Conservation (phyloP, 148 eudicot species). For the Camellia japonica region DNA sequence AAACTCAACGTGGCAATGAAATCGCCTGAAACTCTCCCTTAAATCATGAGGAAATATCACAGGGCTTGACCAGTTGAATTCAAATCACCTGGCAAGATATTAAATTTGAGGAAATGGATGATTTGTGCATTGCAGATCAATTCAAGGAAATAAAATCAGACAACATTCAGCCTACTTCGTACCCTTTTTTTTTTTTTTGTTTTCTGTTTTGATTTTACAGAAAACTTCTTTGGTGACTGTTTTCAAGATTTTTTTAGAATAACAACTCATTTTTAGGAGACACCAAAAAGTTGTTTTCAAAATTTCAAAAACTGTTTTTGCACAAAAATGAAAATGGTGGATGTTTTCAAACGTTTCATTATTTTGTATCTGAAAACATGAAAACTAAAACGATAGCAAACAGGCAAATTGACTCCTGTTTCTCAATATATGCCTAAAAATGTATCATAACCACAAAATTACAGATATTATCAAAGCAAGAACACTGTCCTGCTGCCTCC, state of each 20-base stretch:
- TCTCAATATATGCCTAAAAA: background rate
- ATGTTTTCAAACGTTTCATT: too few relatives aligned
- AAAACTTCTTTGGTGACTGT: too few relatives aligned
- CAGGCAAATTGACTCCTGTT: background rate
- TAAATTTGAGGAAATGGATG: slow-evolving; percentile 3
- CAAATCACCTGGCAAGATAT: background rate
- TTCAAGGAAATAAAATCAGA: background rate
- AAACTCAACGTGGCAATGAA: background rate
- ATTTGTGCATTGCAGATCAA: background rate
- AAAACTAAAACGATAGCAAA: too few relatives aligned
- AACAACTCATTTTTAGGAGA: too few relatives aligned
- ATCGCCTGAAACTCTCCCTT: background rate
- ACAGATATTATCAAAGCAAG: slow-evolving; percentile 4
- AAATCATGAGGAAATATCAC: slow-evolving; percentile 3
- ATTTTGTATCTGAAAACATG: too few relatives aligned
- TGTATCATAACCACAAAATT: background rate
- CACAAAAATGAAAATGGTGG: too few relatives aligned
- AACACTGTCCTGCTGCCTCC: background rate
- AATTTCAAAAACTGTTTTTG: too few relatives aligned
- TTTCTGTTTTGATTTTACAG: too few relatives aligned
- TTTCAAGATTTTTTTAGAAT: too few relatives aligned
- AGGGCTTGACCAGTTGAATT: background rate
- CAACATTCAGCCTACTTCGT: background rate
- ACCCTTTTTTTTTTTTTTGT: too few relatives aligned
- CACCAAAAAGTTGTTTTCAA: too few relatives aligned